These are phyloP conservation scores for Bipolaris zeicola DNA, from an alignment of 2,329 filamentous ascomycete species.

Conservation along the genomic window DNA sequence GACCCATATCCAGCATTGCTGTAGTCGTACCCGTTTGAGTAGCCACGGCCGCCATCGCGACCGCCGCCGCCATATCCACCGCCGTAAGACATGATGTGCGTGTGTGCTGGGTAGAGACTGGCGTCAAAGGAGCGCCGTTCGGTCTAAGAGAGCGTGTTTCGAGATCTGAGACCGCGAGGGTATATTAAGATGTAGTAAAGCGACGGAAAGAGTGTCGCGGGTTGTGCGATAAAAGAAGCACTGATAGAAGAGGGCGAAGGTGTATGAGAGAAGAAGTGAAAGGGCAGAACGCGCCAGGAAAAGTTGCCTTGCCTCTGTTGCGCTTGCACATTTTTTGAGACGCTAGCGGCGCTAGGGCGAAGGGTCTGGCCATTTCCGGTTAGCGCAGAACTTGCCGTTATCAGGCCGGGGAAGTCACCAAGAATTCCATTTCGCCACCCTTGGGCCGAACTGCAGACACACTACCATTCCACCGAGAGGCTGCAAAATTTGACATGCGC, in stretches of 20 bases:
- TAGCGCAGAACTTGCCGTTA: conserved; percentile 11
- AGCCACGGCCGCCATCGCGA: conserved; percentile 55
- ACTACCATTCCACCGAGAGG: not conserved
- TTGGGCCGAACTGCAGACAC: not conserved
- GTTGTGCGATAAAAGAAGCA: conserved; percentile 26
- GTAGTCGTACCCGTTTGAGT: conserved; percentile 60
- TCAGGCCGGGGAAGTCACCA: conserved; percentile 13
- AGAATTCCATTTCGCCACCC: conserved; percentile 11
- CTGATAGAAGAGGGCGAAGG: conserved; percentile 24
- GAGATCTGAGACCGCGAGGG: conserved; percentile 18
- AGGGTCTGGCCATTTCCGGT: conserved; percentile 15
- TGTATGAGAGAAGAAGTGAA: conserved; percentile 22
- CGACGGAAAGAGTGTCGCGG: conserved; percentile 35
- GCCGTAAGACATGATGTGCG: conserved; percentile 71
- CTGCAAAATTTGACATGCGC: not conserved
- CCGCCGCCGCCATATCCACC: conserved; percentile 52
- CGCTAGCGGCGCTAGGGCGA: conserved; percentile 13
- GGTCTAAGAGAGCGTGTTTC: conserved; percentile 29
- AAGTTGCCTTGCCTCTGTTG: conserved; percentile 32
- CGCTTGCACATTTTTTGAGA: conserved; percentile 29
- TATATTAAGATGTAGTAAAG: conserved; percentile 26
- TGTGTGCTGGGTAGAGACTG: conserved; percentile 41
- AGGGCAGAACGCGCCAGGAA: conserved; percentile 28
- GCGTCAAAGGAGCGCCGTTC: conserved; percentile 30
- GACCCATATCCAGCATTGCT: conserved; percentile 53